Evolutionary conservation across 768 basidiomycete genomes (phyloP), one percentile per base, ranked within the genome.

Genomic region (Phaeolepiota aurea): DNA sequence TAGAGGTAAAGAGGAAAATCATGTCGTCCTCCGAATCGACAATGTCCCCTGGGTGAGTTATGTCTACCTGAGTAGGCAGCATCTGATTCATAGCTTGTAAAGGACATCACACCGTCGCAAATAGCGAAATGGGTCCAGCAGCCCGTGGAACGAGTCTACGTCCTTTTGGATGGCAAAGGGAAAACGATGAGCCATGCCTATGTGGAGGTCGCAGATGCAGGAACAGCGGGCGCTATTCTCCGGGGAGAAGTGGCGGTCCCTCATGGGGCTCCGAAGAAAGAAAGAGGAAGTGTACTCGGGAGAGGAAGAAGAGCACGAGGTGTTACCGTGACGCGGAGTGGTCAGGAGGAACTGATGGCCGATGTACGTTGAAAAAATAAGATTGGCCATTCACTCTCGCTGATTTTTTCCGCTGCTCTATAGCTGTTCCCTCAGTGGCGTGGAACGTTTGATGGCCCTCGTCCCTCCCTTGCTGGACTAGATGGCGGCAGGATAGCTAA

Each of bases 181-280:
- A 90, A 90, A 61, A 91, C 88, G 0, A 68, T 82, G 40, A 86
- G 82, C 46, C 87, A 91, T 57, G 87, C 88, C 1, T 90, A 80
- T 48, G 81, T 84, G 11, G 87, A 90, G 56, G 75, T 87, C 45
- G 62, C 63, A 16, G 69, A 73, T 45, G 74, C 79, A 20, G 69
- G 71, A 1, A 69, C 73, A 19, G 83, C 83, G 10, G 76, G 80
- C 34, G 70, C 75, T 18, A 80, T 84, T 21, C 66, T 89, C 9
- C 71, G 87, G 10, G 73, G 76, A 23, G 72, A 73, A 49, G 69
- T 66, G 15, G 53, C 54, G 30, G 48, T 58, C 23, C 36, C 48
- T 18, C 45, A 43, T 20, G 47, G 42, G 20, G 33, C 44, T 11
- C 64, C 63, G 4, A 63, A 65, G 32, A 74, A 71, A 50, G 77